Evolutionary conservation across 345 rosid species (phyloP), one percentile per base, ranked within the genome.

Genomic region (Gossypium raimondii): DNA sequence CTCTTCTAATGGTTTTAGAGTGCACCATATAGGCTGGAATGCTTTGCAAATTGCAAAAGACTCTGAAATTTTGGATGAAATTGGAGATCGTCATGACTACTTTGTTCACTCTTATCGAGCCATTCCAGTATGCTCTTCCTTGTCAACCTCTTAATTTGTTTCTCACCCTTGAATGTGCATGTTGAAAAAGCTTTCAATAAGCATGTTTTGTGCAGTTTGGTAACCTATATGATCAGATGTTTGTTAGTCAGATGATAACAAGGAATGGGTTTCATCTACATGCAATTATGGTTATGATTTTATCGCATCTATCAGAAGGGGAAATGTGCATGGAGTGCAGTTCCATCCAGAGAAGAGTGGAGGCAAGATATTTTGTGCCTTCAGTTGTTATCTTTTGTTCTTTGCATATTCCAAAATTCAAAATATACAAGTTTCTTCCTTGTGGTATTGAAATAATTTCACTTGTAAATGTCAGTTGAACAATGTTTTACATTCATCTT

Each of bases 301-400:
- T 84, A 90, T 93, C 73, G 89, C 99, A 65, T 95, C 98, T 76
- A 69, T 95, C 29, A 88, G 92, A 83, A 91, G 82, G 85, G 97
- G 98, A 78, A 95, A 95, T 84, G 98, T 91, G 72, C 93, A 93
- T 81, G 98, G 98, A 7, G 98, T 95, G 62, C 99, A 95, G 63
- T 93, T 93, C 86, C 99, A 95, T 78, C 98, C 98, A 0, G 99
- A 93, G 83, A 95, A 95, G 82, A 95, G 99, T 65, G 98, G 99
- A 88, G 99, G 99, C 84, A 81, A 82, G 88, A 73, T 67, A 55
- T 18, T 48, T 4, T 78, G 38, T 69, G 34, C 24, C 61, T 34
- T 59, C 43, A n/a, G 20, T 43, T 27, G 22, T 53, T 44, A 66
- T 62, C 41, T 8, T 56, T 69, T 77, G n/a, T 73, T 34, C 43